Percentiles rank a stretch among this genome's conserved stretches.
Evolutionary conservation across 192 early-diverging fungal species (phyloP).

Genomic region (Umbelopsis sp.): DNA sequence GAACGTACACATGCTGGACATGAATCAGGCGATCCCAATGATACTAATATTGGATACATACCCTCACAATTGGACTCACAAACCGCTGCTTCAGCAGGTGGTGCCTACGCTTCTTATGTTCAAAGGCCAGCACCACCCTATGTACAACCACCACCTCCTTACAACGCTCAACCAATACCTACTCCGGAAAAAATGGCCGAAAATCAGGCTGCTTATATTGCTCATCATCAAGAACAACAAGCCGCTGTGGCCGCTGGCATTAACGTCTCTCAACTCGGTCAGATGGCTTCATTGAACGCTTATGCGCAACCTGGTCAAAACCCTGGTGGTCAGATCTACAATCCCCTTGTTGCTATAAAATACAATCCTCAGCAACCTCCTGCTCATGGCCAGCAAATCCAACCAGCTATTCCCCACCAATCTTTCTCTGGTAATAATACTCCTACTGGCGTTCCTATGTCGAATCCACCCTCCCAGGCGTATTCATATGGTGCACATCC

Average conservation of each 20-base stretch:
- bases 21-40: background rate
- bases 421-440: background rate
- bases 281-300: conserved; percentile 10
- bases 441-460: background rate
- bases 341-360: background rate
- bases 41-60: conserved; percentile 12
- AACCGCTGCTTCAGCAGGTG: background rate
- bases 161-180: conserved; percentile 5
- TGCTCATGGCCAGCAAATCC: background rate
- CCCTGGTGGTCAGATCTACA: conserved; percentile 19
- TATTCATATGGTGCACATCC: background rate
- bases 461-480: background rate
- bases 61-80: conserved; percentile 2
- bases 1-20: conserved; percentile 53
- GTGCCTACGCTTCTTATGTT: background rate
- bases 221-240: background rate
- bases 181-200: conserved; percentile 2
- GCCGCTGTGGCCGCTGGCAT: background rate
- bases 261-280: background rate
- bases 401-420: background rate
- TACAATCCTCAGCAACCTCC: background rate
- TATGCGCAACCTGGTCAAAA: conserved; percentile 13
- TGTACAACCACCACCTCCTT: background rate
- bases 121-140: background rate
- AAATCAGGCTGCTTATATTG: background rate